A percentile compares a stretch with the other conserved stretches of the same genome.
Evolutionary conservation across 1,139 yeast genomes (phyloP).

Genomic region (Debaryomycetaceae sp.): DNA sequence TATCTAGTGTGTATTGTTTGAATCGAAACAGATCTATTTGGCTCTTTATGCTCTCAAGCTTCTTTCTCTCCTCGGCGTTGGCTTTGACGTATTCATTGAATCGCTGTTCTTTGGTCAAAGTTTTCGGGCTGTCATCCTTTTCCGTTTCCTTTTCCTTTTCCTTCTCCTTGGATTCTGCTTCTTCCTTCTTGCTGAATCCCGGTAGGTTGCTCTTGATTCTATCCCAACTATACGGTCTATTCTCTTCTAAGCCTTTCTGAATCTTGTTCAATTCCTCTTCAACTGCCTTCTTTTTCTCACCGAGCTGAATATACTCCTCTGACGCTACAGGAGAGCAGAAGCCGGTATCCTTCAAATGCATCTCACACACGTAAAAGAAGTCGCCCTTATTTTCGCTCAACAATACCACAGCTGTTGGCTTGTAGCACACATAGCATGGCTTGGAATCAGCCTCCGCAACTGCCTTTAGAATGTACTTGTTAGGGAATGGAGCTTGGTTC

Average conservation of each 20-base stretch:
- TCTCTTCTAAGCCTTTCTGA: constrained; percentile 22
- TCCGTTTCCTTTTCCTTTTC: constrained; percentile 12
- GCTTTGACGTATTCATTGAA: constrained; percentile 13
- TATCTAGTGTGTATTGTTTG: constrained; percentile 48
- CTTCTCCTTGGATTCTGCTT: constrained; percentile 12
- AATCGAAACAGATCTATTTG: constrained; percentile 29
- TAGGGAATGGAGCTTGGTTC: constrained; percentile 39
- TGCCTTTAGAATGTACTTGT: constrained; percentile 49
- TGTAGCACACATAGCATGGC: constrained; percentile 65
- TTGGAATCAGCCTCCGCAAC: constrained; percentile 57
- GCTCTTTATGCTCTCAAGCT: constrained; percentile 18
- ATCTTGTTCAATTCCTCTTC: constrained; percentile 38
- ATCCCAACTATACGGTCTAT: constrained; percentile 34
- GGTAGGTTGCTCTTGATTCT: constrained; percentile 19
- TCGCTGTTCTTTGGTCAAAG: constrained; percentile 4
- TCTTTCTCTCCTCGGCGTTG: constrained; percentile 21
- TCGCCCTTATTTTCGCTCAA: constrained; percentile 52
- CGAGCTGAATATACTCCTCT: constrained; percentile 44
- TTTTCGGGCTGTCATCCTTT: constrained; percentile 7
- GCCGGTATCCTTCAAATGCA: constrained; percentile 59
- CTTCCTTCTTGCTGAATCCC: constrained; percentile 8
- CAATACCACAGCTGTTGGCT: constrained; percentile 61
- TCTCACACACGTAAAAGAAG: constrained; percentile 65
- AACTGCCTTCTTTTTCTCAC: constrained; percentile 32
- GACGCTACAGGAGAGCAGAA: constrained; percentile 56